Evolutionary conservation across 306 rosid genomes (phyloP).

Genomic region (Rosa lucieae): DNA sequence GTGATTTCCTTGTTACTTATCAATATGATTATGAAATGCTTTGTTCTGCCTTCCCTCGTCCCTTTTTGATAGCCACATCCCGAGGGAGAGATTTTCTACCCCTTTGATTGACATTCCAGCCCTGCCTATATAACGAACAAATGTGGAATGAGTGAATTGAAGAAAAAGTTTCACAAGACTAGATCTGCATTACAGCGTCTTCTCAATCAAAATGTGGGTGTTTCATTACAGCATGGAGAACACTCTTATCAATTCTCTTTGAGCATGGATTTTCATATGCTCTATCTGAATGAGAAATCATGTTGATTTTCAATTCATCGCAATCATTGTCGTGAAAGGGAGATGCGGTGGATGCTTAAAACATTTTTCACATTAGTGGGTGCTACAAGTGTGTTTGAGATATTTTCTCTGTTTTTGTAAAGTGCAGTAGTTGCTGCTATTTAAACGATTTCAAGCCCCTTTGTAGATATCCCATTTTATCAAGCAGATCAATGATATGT

Average conservation of each 20-base stretch:
- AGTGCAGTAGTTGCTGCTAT: neutral
- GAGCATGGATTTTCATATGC: neutral
- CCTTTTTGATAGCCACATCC: neutral
- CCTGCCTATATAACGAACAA: neutral
- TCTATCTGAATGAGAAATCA: neutral
- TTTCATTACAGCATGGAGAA: neutral
- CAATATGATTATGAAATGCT: slow-evolving; percentile 12
- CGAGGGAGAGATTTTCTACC: neutral
- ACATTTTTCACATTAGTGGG: neutral
- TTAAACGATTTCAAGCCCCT: neutral
- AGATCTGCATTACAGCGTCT: neutral
- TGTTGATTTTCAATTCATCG: neutral
- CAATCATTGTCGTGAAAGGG: neutral
- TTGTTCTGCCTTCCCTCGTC: slow-evolving; percentile 1
- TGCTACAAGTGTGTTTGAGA: neutral
- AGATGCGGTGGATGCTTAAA: neutral
- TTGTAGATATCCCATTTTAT: neutral
- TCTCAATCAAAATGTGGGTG: neutral
- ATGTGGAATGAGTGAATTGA: neutral
- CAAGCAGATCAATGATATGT: too few species aligned
- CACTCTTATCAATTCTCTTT: neutral
- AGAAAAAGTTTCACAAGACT: slow-evolving; percentile 4
- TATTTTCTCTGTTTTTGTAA: neutral
- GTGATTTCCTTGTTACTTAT: slow-evolving; percentile 3
- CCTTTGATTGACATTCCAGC: neutral